Conservation (phyloP, 352 stramenopile genomes). For the Pythium angustatum region DNA sequence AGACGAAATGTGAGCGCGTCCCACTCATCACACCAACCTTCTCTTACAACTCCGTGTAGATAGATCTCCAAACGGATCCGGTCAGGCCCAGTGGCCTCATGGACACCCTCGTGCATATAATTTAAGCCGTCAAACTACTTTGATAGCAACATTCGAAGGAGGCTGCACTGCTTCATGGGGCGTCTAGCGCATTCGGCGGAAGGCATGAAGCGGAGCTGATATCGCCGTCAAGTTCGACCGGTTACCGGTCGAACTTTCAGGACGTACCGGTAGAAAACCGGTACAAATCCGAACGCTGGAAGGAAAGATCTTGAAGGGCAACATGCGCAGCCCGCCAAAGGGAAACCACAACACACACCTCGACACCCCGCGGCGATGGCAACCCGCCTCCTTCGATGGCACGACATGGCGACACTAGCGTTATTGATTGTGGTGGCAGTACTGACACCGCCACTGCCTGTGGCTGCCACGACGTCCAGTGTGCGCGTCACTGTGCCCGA, state of each 20-base stretch:
- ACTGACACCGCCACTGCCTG: neutral
- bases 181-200: too few relatives aligned
- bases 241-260: too few relatives aligned
- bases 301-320: slow-evolving; percentile 17
- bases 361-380: neutral
- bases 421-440: neutral
- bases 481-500: slow-evolving; percentile 35
- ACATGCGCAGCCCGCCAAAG: neutral
- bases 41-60: too few relatives aligned
- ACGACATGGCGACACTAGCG: neutral
- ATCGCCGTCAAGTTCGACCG: too few relatives aligned
- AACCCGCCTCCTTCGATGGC: too few relatives aligned
- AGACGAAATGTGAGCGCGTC: slow-evolving; percentile 70
- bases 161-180: too few relatives aligned
- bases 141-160: too few relatives aligned
- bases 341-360: neutral
- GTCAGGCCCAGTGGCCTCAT: too few relatives aligned
- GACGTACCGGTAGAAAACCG: neutral
- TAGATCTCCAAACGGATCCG: too few relatives aligned
- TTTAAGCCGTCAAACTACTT: neutral
- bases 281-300: neutral
- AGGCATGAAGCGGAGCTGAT: too few relatives aligned
- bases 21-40: too few relatives aligned
- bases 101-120: too few relatives aligned
- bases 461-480: neutral